Percentiles rank a stretch among this genome's conserved stretches.
Evolutionary conservation across 73 alveolate genomes (phyloP).

Genomic region (Paramecium biaurelia): DNA sequence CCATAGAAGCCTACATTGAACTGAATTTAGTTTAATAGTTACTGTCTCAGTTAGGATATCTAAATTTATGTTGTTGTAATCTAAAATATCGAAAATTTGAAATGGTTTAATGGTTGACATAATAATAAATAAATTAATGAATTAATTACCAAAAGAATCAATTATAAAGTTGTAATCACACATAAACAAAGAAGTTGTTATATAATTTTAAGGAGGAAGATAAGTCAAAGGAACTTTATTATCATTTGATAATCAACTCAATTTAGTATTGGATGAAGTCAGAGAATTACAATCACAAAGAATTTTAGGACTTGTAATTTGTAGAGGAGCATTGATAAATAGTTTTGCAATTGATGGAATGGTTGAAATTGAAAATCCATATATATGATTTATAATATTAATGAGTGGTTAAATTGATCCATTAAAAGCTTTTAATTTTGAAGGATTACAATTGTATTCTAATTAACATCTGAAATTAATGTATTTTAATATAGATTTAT

Average conservation of each 20-base stretch:
- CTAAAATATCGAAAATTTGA: constrained; percentile 90
- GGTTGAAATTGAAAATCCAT: constrained; percentile 21
- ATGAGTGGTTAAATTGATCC: not conserved
- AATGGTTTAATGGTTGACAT: constrained; percentile 66
- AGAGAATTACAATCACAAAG: not conserved
- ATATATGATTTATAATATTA: not conserved
- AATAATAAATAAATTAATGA: not conserved
- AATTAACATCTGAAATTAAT: not conserved
- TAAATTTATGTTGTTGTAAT: constrained; percentile 92
- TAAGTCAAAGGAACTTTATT: not conserved
- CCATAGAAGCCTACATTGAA: constrained; percentile 94
- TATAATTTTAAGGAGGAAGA: constrained; percentile 22
- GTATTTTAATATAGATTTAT: too few species aligned
- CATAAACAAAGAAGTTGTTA: not conserved
- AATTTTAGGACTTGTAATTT: not conserved
- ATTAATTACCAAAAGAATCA: not conserved
- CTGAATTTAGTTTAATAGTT: not conserved
- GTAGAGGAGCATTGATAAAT: constrained; percentile 4
- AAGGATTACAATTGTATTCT: not conserved
- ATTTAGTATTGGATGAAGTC: constrained; percentile 32
- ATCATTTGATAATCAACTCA: not conserved
- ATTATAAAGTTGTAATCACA: not conserved
- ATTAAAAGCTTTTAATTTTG: not conserved
- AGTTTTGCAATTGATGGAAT: constrained; percentile 13
- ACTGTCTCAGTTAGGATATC: constrained; percentile 91